Base-by-base conservation (phyloP, 169 alveolate genomes). In the Haemoproteus tartakovskyi region DNA sequence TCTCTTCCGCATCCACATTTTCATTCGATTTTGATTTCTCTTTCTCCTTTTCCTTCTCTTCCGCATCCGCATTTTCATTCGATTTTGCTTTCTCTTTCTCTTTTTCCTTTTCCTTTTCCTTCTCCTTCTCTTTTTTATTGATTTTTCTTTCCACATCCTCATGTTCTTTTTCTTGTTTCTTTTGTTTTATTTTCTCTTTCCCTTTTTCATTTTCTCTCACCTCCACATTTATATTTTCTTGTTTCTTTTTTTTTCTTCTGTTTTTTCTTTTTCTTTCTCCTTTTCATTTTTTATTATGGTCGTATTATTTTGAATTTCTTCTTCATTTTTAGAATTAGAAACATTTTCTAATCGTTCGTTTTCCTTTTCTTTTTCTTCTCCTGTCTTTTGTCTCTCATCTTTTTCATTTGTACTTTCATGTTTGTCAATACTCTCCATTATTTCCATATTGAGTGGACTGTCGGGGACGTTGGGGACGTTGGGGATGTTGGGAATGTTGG, bases 201-300 rank as follows among this genome's bases (percentile, higher is more conserved):
- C 9, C 43, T 19, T 29, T 40, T 63, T 21, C n/a, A n/a, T 47
- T n/a, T 11, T 63, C 9, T 0, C 16, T 26, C 12, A 18, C 12
- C 27, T 29, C 16, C 51, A 5, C 3, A 4, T 50, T 36, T 8
- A 0, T 37, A 38, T 3, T 12, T 16, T 37, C 70, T 52, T 16
- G 5, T 37, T 0, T 16, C 57, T 43, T 33, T 30, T 62, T 38
- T 27, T 24, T 47, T 62, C 37, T 46, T 62, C 43, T 22, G 5
- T 51, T 11, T 26, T 5, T n/a, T 40, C 29, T 48, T 62, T 62
- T 24, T 21, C n/a, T n/a, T n/a, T n/a, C n/a, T n/a, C n/a, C n/a
- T n/a, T n/a, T n/a, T n/a, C n/a, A n/a, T n/a, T n/a, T n/a, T n/a
- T n/a, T n/a, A n/a, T n/a, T n/a, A n/a, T n/a, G n/a, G n/a, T n/a